Evolutionary conservation across 2,329 filamentous ascomycete genomes (phyloP), one percentile per base, ranked within the genome.

Genomic region (Fusarium protoensiforme): DNA sequence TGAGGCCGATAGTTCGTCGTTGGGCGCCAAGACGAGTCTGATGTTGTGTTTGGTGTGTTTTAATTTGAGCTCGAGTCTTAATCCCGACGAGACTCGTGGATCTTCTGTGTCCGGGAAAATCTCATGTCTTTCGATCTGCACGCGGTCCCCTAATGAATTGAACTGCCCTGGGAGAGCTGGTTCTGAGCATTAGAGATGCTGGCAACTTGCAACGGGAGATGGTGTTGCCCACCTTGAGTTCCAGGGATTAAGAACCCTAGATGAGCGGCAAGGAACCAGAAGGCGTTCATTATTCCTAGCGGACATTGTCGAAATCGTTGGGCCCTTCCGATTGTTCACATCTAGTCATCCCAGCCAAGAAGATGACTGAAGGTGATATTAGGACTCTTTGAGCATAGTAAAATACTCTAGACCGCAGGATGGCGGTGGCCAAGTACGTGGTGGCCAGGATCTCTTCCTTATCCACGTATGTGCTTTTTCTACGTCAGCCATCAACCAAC

Each of bases 201-300:
- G 16, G 4, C 9, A 29, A 11, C 14, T 3, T 1, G 5, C 8
- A 6, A 11, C 16, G 1, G 6, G 9, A 18, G 16, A 18, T 1
- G 14, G 11, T 7, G 16, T 48, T 4, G 11, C 24, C 0, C 3
- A 48, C 43, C 43, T 29, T 48, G 43, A n/a, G 16, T 48, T 29
- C 43, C 3, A 27, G 24, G 2, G 43, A 9, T 10, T 22, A 14
- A 29, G 16, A 5, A 27, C 9, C 5, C 16, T 29, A 29, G 18
- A 48, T n/a, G 29, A 29, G 29, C 14, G 24, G 24, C 43, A 18
- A 48, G 43, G 22, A 29, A 29, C 24, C 24, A 48, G 9, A 27
- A n/a, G 5, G 14, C 11, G 4, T 11, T 27, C 43, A 48, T 29
- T 10, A 4, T 48, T n/a, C 5, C 14, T n/a, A n/a, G 5, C 8